Conservation (phyloP, 2,329 filamentous ascomycete species). For the Tolypocladium cylindrosporum region DNA sequence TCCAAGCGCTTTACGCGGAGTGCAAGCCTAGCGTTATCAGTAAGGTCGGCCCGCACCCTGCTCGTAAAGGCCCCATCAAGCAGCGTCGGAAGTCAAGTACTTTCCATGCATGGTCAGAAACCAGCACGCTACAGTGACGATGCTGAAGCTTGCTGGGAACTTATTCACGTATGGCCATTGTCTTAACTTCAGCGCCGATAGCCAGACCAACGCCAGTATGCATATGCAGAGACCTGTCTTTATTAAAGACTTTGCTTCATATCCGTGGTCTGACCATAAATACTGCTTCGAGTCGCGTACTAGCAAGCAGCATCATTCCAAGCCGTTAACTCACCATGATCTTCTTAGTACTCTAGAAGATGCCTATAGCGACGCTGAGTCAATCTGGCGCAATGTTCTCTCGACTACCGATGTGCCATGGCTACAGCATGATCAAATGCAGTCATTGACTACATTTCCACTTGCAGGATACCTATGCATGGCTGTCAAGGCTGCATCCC, state of each 20-base stretch:
- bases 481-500: slow-evolving; percentile 35
- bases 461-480: slow-evolving; percentile 42
- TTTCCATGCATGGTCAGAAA: slow-evolving; percentile 38
- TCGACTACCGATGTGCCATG: slow-evolving; percentile 42
- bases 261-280: slow-evolving; percentile 36
- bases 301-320: slow-evolving; percentile 29
- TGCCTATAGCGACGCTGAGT: slow-evolving; percentile 33
- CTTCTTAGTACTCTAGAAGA: slow-evolving; percentile 34
- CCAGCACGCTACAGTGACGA: slow-evolving; percentile 35
- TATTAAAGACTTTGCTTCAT: slow-evolving; percentile 33
- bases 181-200: slow-evolving; percentile 35
- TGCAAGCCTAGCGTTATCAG: slow-evolving; percentile 17
- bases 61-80: slow-evolving; percentile 38
- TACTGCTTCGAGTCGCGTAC: slow-evolving; percentile 39
- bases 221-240: slow-evolving; percentile 10
- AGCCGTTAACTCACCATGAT: slow-evolving; percentile 29
- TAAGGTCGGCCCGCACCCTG: slow-evolving; percentile 39
- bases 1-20: slow-evolving; percentile 20
- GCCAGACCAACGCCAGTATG: slow-evolving; percentile 20
- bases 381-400: slow-evolving; percentile 38
- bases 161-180: slow-evolving; percentile 34
- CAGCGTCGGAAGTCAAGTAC: slow-evolving; percentile 29
- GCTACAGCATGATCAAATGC: slow-evolving; percentile 47
- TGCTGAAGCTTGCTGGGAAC: slow-evolving; percentile 31
- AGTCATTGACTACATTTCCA: slow-evolving; percentile 45